These are phyloP conservation scores for Lichtheimia corymbifera DNA, from an alignment of 371 early-diverging fungal genomes.

Conservation along the genomic window DNA sequence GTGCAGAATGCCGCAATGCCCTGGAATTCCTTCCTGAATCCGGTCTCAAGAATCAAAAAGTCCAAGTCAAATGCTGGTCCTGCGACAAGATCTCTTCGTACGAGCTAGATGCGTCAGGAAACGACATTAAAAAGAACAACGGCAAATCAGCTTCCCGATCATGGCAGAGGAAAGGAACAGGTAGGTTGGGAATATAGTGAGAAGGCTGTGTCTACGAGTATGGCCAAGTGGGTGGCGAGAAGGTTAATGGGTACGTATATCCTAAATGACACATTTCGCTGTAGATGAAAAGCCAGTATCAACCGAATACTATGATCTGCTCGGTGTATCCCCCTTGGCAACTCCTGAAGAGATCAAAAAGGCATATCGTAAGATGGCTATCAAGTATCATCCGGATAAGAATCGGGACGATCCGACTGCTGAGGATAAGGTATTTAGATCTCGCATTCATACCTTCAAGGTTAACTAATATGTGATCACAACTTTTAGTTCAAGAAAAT, in stretches of 20 bases:
- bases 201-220: not conserved
- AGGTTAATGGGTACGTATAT: not conserved
- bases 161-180: constrained; percentile 52
- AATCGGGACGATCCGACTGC: constrained; percentile 81
- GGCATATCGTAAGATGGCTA: constrained; percentile 88
- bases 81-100: constrained; percentile 51
- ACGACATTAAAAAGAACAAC: constrained; percentile 27
- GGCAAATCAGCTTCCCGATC: constrained; percentile 22
- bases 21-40: constrained; percentile 45
- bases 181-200: constrained; percentile 17
- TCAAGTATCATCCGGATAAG: constrained; percentile 97
- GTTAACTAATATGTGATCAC: not conserved
- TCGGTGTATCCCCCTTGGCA: constrained; percentile 84
- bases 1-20: constrained; percentile 39
- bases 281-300: constrained; percentile 75
- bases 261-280: not conserved
- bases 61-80: constrained; percentile 55
- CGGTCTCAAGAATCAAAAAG: constrained; percentile 22
- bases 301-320: constrained; percentile 85
- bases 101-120: constrained; percentile 47
- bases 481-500: constrained; percentile 81
- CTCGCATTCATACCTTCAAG: not conserved
- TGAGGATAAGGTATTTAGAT: constrained; percentile 70
- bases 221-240: not conserved
- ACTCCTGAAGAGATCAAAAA: constrained; percentile 91